Evolutionary conservation across 306 rosid genomes (phyloP), one percentile per base, ranked within the genome.

Genomic region (Boehmeria nivea): DNA sequence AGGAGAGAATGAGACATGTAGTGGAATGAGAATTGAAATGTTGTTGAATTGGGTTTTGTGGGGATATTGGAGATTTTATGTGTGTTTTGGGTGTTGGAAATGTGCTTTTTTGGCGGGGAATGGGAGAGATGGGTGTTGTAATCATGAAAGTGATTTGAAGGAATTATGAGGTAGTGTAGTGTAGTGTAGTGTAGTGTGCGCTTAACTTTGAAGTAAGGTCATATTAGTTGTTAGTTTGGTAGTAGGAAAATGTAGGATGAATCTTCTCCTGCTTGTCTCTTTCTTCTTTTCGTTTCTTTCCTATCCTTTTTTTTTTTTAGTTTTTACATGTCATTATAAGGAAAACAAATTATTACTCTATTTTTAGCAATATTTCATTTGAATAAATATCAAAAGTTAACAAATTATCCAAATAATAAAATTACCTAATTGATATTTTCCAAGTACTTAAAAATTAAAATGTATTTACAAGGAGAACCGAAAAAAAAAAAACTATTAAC

Each of bases 141-240:
- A 23, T 47, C 48, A 73, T 61, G 60, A n/a, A n/a, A n/a, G n/a
- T n/a, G n/a, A n/a, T n/a, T n/a, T n/a, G n/a, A n/a, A n/a, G n/a
- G n/a, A n/a, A n/a, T n/a, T n/a, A 46, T 57, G 33, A 56, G 7
- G 64, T 78, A 83, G n/a, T n/a, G n/a, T n/a, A n/a, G n/a, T 61
- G 72, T 64, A 66, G 13, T 13, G 57, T 55, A 27, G 11, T 43
- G 13, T 59, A 18, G 51, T 13, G 65, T 40, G 74, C 68, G 78
- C 89, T 75, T 90, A 69, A 69, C 95, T 84, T 87, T 59, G 87
- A 90, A 84, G 98, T 57, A 23, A 90, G 75, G 95, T 27, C 46
- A 68, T 43, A 22, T 23, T 43, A 22, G 23, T 21, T 59, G 25
- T 25, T 51, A 49, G 78, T 76, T 85, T 74, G 88, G 86, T 90